Evolutionary conservation across 257 asterid genomes (phyloP), one percentile per base, ranked within the genome.

Genomic region (Lithospermum erythrorhizon): DNA sequence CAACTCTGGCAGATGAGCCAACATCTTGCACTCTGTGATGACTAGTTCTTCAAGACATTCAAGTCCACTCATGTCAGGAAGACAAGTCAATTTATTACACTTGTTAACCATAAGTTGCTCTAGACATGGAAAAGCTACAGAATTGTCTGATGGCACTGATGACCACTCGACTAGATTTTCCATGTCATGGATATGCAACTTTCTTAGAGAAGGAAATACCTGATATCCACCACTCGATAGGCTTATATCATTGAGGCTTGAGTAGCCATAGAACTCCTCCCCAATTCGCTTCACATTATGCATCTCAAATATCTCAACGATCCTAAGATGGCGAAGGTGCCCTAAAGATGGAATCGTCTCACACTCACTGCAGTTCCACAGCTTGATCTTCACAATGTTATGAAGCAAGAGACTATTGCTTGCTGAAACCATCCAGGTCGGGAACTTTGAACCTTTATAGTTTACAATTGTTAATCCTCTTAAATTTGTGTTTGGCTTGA

Each of bases 321-420:
- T 3, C 27, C 66, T 54, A 9, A 73, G 73, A 55, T 8, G 64
- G 35, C 67, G 76, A 1, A 77, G 66, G 22, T 66, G 76, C 32
- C 76, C 79, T 14, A 73, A 72, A n/a, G 22, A 58, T 9, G 80
- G 80, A 41, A 78, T 35, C 19, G 64, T 47, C 54, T 65, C 66
- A 9, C 75, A 72, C 4, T 47, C 21, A 2, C 2, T 2, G 45
- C 72, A 70, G 10, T 3, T 9, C 3, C 0, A 0, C 3, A 73
- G 25, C 1, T 3, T 0, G 20, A 73, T 21, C 3, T 52, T 14
- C 7, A 49, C 60, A 61, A 72, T 23, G 16, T 53, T 52, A 9
- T 61, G 16, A 17, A 68, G 67, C 21, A 21, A 19, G 6, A 18
- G 35, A 25, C 16, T n/a, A 16, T 45, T 14, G 13, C 53, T 30